Evolutionary conservation across 257 asterid genomes (phyloP), one percentile per base, ranked within the genome.

Genomic region (Lantana camara): DNA sequence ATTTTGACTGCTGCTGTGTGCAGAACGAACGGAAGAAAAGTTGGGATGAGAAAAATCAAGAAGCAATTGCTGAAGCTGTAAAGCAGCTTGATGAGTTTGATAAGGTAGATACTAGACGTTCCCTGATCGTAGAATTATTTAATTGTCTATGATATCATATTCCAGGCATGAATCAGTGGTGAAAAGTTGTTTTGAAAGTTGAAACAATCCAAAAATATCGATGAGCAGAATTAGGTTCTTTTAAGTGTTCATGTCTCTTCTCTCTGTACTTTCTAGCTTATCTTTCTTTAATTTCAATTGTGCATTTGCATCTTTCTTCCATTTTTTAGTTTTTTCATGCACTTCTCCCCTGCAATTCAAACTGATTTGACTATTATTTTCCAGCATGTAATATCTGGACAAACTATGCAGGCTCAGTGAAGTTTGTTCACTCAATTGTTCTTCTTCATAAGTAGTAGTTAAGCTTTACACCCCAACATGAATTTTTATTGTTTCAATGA

Each of bases 11-110:
- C 67, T 70, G 73, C 56, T 51, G 21, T 81, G 56, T 74, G 78
- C 89, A 93, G 99, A 85, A 82, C 77, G 99, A 90, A 77, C 73
- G 97, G 79, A 88, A 76, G 81, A 87, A 80, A 73, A 83, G 30
- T 64, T 93, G 97, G 97, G 95, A 86, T 71, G 96, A 90, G 79
- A 83, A 83, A 71, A 85, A 85, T 63, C 97, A 93, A 82, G 91
- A 83, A 84, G 95, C 99, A 70, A 77, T 90, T 32, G 91, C 96
- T 49, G 87, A 70, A 73, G 92, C 96, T 70, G 89, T 93, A 67
- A 85, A 90, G 84, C 87, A 90, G 72, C 92, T 93, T 58, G 95
- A 80, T 67, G 88, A 82, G 57, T 90, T 88, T 71, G 97, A 93
- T 63, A 85, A 85, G 95, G 99, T 82, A 70, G 52, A 70, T 49